Conservation (phyloP, 352 stramenopile genomes). For the Globisporangium okanoganense region DNA sequence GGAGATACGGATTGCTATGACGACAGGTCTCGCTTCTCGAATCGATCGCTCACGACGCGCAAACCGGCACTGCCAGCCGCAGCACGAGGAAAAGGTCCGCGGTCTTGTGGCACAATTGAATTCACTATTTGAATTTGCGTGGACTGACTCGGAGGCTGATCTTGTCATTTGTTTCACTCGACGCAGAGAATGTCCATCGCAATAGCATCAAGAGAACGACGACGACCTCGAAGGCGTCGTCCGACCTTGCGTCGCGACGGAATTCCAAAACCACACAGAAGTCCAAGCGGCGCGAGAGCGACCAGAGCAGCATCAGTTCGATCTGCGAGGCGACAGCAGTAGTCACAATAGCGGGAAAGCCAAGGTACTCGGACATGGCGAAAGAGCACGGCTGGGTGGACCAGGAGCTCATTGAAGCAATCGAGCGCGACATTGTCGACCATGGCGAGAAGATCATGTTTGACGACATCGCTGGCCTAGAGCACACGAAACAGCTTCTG, state of each 20-base stretch:
- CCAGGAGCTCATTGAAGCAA: slow-evolving; percentile 80
- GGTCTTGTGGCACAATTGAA: not conserved
- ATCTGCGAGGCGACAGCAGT: not conserved
- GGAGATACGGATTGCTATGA: too few species aligned
- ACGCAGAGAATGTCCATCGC: slow-evolving; percentile 13
- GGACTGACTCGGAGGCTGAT: too few species aligned
- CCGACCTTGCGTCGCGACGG: slow-evolving; percentile 7
- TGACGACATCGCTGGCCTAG: slow-evolving; percentile 67
- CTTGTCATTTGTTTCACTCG: not conserved
- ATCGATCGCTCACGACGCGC: slow-evolving; percentile 4
- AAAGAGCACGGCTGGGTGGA: slow-evolving; percentile 71
- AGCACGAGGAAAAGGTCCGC: slow-evolving; percentile 15
- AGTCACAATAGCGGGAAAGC: slow-evolving; percentile 23
- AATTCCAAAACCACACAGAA: slow-evolving; percentile 7
- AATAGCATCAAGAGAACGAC: slow-evolving; percentile 15
- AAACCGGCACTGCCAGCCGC: slow-evolving; percentile 11
- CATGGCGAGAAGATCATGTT: slow-evolving; percentile 64
- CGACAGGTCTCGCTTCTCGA: slow-evolving; percentile 14
- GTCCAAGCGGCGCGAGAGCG: slow-evolving; percentile 17
- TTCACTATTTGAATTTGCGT: not conserved
- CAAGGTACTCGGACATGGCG: slow-evolving; percentile 78
- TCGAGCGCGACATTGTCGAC: slow-evolving; percentile 86
- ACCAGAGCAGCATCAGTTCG: slow-evolving; percentile 10
- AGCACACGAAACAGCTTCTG: slow-evolving; percentile 78
- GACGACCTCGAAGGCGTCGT: not conserved